Percentiles rank a stretch among this genome's conserved stretches.
These are phyloP conservation scores for Phytophthora melonis DNA, from an alignment of 352 stramenopile species.

Conservation along the genomic window DNA sequence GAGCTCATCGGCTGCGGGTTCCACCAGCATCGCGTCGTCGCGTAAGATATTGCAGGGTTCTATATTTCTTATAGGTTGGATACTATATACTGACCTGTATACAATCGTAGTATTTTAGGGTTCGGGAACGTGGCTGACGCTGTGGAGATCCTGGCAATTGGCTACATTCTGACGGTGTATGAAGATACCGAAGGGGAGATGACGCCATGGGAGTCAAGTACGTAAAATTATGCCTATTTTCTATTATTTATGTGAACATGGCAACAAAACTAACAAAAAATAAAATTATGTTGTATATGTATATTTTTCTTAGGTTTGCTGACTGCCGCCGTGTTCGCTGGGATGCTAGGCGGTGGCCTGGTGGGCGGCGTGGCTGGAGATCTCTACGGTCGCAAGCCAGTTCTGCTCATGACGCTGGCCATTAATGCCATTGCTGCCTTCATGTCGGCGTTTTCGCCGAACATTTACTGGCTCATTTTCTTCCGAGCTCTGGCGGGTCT, in stretches of 20 bases:
- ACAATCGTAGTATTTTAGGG: constrained; percentile 67
- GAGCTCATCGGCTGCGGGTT: constrained; percentile 77
- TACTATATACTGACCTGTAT: constrained; percentile 27
- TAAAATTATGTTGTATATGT: constrained; percentile 5
- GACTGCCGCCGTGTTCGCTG: constrained; percentile 89
- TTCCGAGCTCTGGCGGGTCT: constrained; percentile 72
- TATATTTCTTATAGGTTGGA: constrained; percentile 32
- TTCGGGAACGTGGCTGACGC: constrained; percentile 91
- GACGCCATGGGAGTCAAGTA: constrained; percentile 81
- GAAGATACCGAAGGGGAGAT: constrained; percentile 71
- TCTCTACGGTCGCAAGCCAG: constrained; percentile 81
- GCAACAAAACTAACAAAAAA: background rate
- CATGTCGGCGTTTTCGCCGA: constrained; percentile 76
- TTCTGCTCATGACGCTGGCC: constrained; percentile 78
- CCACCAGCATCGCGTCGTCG: constrained; percentile 75
- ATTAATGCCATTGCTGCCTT: constrained; percentile 84
- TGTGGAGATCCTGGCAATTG: constrained; percentile 91
- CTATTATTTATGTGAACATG: constrained; percentile 3
- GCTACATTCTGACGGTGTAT: constrained; percentile 89
- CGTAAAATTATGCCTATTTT: constrained; percentile 29
- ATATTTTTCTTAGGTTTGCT: constrained; percentile 67
- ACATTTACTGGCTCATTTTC: constrained; percentile 81
- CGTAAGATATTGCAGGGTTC: constrained; percentile 43
- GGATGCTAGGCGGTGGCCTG: constrained; percentile 89
- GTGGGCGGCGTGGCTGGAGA: constrained; percentile 81